phyloP scores from a whole-genome alignment of 805 yeast species.

The Helenozyma rhizophorensis region DNA sequence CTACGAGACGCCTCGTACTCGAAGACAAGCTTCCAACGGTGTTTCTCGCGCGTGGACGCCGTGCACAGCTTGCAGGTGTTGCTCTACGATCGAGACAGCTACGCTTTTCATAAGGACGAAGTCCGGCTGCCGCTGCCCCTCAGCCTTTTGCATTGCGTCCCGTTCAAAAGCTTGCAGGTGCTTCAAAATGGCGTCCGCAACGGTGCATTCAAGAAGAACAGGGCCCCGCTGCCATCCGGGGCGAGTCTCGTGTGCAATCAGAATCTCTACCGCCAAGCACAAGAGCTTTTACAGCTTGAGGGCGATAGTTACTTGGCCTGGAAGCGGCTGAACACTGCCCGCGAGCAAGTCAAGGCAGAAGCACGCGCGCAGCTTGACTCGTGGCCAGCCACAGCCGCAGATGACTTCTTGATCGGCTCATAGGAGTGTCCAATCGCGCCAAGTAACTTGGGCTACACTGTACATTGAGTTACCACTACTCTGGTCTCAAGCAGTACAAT shows the following conservation, averaged over 20 bases:
- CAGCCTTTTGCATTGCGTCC: conserved; percentile 24
- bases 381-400: conserved; percentile 45
- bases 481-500: too few species aligned
- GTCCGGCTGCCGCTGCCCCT: conserved; percentile 25
- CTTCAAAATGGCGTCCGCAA: conserved; percentile 58
- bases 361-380: conserved; percentile 32
- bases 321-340: conserved; percentile 16
- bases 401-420: conserved; percentile 29
- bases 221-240: conserved; percentile 41
- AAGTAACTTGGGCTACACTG: too few species aligned
- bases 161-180: conserved; percentile 28
- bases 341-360: conserved; percentile 25
- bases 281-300: neutral
- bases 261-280: conserved; percentile 14
- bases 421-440: too few species aligned
- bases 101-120: conserved; percentile 20
- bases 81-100: conserved; percentile 19
- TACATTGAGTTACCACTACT: too few species aligned
- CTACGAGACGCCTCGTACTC: conserved; percentile 33
- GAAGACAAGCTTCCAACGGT: conserved; percentile 31
- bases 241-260: conserved; percentile 36
- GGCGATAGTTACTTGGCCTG: conserved; percentile 14
- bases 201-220: conserved; percentile 48
- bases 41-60: conserved; percentile 31
- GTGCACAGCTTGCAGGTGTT: conserved; percentile 18